phyloP scores from a whole-genome alignment of 2,329 filamentous ascomycete genomes.

The Fusarium foetens region DNA sequence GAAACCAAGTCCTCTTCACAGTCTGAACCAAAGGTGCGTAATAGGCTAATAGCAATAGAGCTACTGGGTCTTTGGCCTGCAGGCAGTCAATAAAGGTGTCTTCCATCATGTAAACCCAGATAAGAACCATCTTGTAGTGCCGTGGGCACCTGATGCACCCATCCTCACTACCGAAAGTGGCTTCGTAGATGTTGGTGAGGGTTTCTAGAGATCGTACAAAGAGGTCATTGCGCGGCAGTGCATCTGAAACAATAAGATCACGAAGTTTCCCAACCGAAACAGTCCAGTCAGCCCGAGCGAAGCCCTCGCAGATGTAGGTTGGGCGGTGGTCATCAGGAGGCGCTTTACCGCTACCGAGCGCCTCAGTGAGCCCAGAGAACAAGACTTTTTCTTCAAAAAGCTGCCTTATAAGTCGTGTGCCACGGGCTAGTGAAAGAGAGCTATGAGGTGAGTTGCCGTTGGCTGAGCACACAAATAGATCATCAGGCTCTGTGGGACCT shows the following conservation, averaged over 20 bases:
- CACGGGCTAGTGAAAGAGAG: background rate
- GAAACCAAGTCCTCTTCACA: background rate
- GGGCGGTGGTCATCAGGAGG: background rate
- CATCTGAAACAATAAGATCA: background rate
- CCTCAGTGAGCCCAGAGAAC: background rate
- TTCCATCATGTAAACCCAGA: background rate
- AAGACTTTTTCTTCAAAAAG: rapidly evolving
- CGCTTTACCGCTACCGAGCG: background rate
- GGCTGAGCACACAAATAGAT: background rate
- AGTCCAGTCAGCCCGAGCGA: background rate
- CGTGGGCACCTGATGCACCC: background rate
- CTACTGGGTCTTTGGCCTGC: background rate
- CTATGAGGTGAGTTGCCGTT: background rate
- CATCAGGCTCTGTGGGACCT: background rate
- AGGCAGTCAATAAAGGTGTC: background rate
- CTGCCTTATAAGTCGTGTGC: background rate
- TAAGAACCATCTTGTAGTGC: background rate
- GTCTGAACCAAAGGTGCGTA: background rate
- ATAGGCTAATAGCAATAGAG: background rate
- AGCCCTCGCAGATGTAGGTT: background rate
- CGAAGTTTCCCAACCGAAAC: background rate
- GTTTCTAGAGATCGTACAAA: background rate
- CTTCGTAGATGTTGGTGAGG: background rate
- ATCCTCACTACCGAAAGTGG: background rate
- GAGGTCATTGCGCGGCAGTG: background rate